Evolutionary conservation across 192 early-diverging fungal species (phyloP), one percentile per base, ranked within the genome.

Genomic region (Funneliformis geosporum): DNA sequence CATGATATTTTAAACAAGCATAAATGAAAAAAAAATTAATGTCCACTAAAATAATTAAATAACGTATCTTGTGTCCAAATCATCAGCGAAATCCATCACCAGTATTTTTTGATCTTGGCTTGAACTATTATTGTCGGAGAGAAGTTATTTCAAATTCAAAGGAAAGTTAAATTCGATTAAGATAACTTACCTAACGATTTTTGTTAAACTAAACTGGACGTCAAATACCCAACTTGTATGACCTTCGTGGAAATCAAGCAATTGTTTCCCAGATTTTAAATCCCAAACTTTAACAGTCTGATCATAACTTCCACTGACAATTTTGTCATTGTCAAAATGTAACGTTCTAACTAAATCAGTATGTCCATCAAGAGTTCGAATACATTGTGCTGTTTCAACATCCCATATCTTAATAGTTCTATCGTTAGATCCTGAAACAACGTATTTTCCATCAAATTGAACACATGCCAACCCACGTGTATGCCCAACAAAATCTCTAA

Each of bases 161-260:
- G 80, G 59, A 18, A 0, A 78, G 21, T 65, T 65, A 12, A 74
- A 60, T 39, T 74, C 47, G 9, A 39, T 28, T 59, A 8, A 39
- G 27, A 60, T 38, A 73, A 39, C 67, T 83, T 83, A 89, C 88
- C 88, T 93, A 75, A 99, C 90, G 73, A 99, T 96, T 77, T 90
- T 92, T 44, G 88, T 91, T 7, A 87, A 83, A 47, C 92, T 92
- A 81, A 96, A 95, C 78, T 95, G 94, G 14, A 99, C 93, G 86
- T 98, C 95, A 90, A 98, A 99, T 7, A 99, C 95, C 96, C 96
- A 98, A 83, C 94, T 96, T 7, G 90, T 89, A 82, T 97, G 96
- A 14, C 91, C 93, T 43, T 88, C 84, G 50, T 91, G 85, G 38
- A 95, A 87, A 81, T 94, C 90, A 65, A 93, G 71, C 42, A 95